Evolutionary conservation across 495 filamentous ascomycete genomes (phyloP).

Genomic region (Annulohypoxylon maeteangense): DNA sequence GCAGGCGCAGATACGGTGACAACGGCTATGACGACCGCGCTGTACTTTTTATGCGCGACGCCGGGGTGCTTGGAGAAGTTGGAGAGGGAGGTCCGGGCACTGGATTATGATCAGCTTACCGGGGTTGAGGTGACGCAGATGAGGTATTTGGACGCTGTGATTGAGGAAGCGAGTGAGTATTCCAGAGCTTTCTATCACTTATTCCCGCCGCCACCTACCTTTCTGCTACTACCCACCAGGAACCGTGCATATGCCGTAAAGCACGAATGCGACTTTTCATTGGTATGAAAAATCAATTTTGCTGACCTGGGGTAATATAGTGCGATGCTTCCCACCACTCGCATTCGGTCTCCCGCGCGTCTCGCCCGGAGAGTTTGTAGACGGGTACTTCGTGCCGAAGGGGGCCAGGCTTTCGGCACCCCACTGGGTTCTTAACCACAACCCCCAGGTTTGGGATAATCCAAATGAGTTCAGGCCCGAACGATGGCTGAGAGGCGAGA

Average conservation of each 20-base stretch:
- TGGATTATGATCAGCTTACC: constrained; percentile 37
- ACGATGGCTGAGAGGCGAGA: constrained; percentile 47
- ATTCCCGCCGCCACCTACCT: not conserved
- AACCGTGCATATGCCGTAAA: not conserved
- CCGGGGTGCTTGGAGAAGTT: constrained; percentile 48
- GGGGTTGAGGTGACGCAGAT: constrained; percentile 40
- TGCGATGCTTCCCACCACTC: constrained; percentile 50
- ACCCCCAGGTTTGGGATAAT: constrained; percentile 44
- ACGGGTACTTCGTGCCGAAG: constrained; percentile 45
- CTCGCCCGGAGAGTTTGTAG: constrained; percentile 47
- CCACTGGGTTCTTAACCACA: constrained; percentile 50
- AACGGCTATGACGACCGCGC: constrained; percentile 32
- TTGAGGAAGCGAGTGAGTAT: constrained; percentile 50
- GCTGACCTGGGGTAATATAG: not conserved
- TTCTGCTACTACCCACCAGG: not conserved
- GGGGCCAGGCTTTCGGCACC: constrained; percentile 51
- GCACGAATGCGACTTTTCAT: not conserved
- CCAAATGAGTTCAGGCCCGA: constrained; percentile 48
- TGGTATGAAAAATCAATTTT: not conserved
- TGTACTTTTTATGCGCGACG: constrained; percentile 48
- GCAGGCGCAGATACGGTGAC: constrained; percentile 46
- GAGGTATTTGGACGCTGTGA: constrained; percentile 53
- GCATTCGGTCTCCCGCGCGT: constrained; percentile 49
- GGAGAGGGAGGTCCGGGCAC: constrained; percentile 45
- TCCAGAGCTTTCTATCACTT: not conserved